These are phyloP conservation scores for Clavispora vitiphila DNA, from an alignment of 805 yeast species.

Conservation along the genomic window DNA sequence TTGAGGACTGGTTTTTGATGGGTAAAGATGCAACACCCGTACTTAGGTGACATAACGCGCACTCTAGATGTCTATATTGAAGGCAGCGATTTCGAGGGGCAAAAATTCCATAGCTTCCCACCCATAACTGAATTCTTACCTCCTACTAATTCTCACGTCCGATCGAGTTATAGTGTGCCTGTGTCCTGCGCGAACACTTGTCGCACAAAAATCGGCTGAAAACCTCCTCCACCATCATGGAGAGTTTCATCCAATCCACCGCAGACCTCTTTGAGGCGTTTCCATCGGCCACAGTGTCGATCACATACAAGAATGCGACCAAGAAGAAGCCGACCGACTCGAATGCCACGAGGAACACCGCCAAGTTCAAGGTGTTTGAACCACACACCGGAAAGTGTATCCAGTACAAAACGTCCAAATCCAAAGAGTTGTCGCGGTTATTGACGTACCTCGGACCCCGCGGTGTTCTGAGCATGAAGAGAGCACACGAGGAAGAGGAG, in stretches of 20 bases:
- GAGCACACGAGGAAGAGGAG: conserved; percentile 8
- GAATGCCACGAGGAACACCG: conserved; percentile 26
- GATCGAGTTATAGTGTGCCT: too few relatives aligned
- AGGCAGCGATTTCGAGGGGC: too few relatives aligned
- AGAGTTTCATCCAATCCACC: conserved; percentile 25
- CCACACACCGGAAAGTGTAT: conserved; percentile 59
- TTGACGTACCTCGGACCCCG: conserved; percentile 70
- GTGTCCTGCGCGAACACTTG: background rate
- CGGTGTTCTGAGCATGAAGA: conserved; percentile 37
- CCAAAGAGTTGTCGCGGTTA: conserved; percentile 70
- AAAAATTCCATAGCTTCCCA: too few relatives aligned
- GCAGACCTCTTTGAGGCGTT: conserved; percentile 31
- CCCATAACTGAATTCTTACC: too few relatives aligned
- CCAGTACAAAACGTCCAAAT: conserved; percentile 52
- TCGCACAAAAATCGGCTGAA: background rate
- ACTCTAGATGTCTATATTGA: too few relatives aligned
- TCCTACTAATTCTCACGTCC: too few relatives aligned
- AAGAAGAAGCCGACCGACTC: conserved; percentile 19
- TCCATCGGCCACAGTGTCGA: conserved; percentile 33
- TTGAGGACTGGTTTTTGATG: too few relatives aligned
- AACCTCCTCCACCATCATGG: conserved; percentile 4
- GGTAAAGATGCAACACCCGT: too few relatives aligned
- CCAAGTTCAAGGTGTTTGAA: conserved; percentile 60
- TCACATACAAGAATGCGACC: conserved; percentile 30
- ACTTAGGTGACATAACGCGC: too few relatives aligned